Evolutionary conservation across 2,329 filamentous ascomycete genomes (phyloP), one percentile per base, ranked within the genome.

Genomic region (Claviceps paspali): DNA sequence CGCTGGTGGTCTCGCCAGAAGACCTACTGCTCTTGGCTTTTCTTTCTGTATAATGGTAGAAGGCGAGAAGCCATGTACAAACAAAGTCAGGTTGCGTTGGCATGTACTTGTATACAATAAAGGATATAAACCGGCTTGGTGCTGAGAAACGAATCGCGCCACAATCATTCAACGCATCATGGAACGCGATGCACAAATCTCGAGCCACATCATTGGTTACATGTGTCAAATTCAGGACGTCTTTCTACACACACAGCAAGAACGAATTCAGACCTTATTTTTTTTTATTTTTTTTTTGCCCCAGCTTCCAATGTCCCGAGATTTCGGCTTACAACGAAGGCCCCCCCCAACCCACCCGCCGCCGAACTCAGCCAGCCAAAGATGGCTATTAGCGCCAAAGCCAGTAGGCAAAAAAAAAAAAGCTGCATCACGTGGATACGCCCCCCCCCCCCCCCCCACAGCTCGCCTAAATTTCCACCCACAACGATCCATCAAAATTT

Each of bases 371-470:
- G 33, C 24, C 24, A 35, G 12, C 23, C 32, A 27, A 2, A 3
- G n/a, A n/a, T n/a, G n/a, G n/a, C n/a, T n/a, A n/a, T n/a, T n/a
- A n/a, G n/a, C n/a, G n/a, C n/a, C n/a, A n/a, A n/a, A n/a, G n/a
- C n/a, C n/a, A n/a, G n/a, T n/a, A n/a, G n/a, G n/a, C n/a, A n/a
- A n/a, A n/a, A n/a, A n/a, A n/a, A n/a, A 38, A 29, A 33, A 29
- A 4, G 21, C 9, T 12, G 21, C 17, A 14, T 60, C 57, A 61
- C 57, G 57, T 60, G 57, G 9, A 11, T 7, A 24, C 35, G 29
- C 36, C 37, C 43, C 21, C 21, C 21, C 5, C 21, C 21, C 21
- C 5, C 21, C 21, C 21, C 5, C 21, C 8, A 22, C 21, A 36
- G 31, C 42, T 46, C 46, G 43, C 40, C 45, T 46, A 52, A n/a